Base-by-base conservation (phyloP, 2,329 filamentous ascomycete species). In the Calonectria hongkongensis region DNA sequence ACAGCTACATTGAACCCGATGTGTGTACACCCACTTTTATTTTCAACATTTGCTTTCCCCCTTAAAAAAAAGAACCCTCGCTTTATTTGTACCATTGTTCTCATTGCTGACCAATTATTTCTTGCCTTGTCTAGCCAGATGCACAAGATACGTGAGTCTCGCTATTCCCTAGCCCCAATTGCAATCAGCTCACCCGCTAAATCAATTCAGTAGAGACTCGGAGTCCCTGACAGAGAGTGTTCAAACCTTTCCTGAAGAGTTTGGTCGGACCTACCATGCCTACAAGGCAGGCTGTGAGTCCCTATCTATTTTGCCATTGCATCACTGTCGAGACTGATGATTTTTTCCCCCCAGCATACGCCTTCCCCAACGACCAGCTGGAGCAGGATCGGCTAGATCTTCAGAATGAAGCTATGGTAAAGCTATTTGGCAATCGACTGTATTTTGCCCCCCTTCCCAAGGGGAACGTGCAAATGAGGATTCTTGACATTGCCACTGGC, bases 201-300 rank as follows among this genome's bases (percentile, higher is more conserved):
- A 41, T 41, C 33, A 60, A 60, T 60, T 18, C 12, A 56, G 21
- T 43, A 78, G 76, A 71, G 78, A 80, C 51, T 86, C 84, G 1
- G 80, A 82, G 48, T 86, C 85, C 16, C 74, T 87, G 50, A 82
- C 84, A 12, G 85, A 86, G 41, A 86, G 85, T 73, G 82, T 87
- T n/a, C 80, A 81, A 70, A 80, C 83, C 68, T 87, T 85, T 21
- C 85, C 85, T 1, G 82, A 84, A 66, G 83, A 85, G 72, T 87
- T 86, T 72, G 86, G 87, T 13, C 83, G 86, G 36, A 88, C 86
- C 2, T 88, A 87, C 78, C 86, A 88, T 75, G 86, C 86, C 3
- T 88, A 87, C 71, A 82, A 82, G 70, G 86, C 86, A 56, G 86
- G 86, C 27, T 88, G 86, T 88, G 80, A 76, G 86, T 83, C 58